phyloP scores from a whole-genome alignment of 2,329 filamentous ascomycete genomes.

The Penicillium sp. region DNA sequence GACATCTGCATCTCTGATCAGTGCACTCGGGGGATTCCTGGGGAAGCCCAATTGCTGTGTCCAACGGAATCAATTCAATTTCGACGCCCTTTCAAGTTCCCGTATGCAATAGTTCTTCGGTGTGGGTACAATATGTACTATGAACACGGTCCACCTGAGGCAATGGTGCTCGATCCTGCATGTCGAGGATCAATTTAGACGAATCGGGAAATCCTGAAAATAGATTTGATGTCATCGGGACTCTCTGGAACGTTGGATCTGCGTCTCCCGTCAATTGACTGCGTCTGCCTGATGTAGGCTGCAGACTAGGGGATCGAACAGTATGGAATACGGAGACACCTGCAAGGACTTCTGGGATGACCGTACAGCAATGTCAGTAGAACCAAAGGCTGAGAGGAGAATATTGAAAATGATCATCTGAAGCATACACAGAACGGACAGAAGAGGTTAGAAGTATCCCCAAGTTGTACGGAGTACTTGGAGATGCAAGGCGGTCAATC shows the following conservation, averaged over 20 bases:
- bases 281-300: slow-evolving; percentile 1
- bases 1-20: not conserved
- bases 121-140: slow-evolving; percentile 1
- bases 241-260: slow-evolving; percentile 1
- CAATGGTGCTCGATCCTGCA: slow-evolving; percentile 4
- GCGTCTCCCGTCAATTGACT: slow-evolving; percentile 1
- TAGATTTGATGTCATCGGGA: not conserved
- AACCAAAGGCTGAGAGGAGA: not conserved
- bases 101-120: not conserved
- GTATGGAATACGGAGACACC: not conserved
- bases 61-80: not conserved
- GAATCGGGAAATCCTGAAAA: not conserved
- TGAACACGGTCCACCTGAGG: slow-evolving; percentile 2
- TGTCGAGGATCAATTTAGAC: not conserved
- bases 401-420: not conserved
- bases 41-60: not conserved
- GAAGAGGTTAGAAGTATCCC: not conserved
- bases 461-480: not conserved
- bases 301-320: not conserved
- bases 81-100: not conserved
- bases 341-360: not conserved
- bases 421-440: not conserved
- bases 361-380: not conserved
- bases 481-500: slow-evolving; percentile 7
- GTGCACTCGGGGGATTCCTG: not conserved